phyloP scores from a whole-genome alignment of 2,329 filamentous ascomycete genomes.

The Monosporascus sp. region DNA sequence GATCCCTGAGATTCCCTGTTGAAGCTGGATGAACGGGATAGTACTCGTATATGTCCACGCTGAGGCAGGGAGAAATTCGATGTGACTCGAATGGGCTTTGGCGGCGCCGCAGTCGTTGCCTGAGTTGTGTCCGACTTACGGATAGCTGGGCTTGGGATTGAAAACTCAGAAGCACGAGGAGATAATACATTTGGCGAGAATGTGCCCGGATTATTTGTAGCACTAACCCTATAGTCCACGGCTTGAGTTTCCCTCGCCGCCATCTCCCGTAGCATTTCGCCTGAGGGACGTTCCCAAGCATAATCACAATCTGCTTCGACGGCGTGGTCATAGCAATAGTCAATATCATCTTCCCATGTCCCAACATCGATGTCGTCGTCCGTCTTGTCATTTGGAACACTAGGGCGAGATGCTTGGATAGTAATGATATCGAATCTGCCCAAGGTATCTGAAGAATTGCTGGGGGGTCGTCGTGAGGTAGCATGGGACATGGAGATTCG shows the following conservation, averaged over 20 bases:
- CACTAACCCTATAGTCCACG: constrained; percentile 4
- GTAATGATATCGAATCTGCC: constrained; percentile 37
- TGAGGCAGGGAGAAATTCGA: constrained; percentile 49
- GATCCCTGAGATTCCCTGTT: constrained; percentile 52
- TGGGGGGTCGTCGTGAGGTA: constrained; percentile 28
- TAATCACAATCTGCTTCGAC: constrained; percentile 63
- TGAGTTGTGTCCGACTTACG: constrained; percentile 34
- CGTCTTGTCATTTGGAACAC: constrained; percentile 15
- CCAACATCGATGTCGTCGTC: constrained; percentile 31
- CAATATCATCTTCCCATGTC: constrained; percentile 65
- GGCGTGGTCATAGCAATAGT: constrained; percentile 66
- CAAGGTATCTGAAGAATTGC: constrained; percentile 48
- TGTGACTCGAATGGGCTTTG: constrained; percentile 27
- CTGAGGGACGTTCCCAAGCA: constrained; percentile 55
- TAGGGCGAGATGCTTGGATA: constrained; percentile 27
- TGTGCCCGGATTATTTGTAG: constrained; percentile 7
- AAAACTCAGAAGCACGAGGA: constrained; percentile 34
- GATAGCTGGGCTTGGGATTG: constrained; percentile 45
- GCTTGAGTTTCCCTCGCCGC: constrained; percentile 12
- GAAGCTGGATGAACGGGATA: constrained; percentile 48
- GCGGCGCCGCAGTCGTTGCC: constrained; percentile 42
- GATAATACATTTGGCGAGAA: constrained; percentile 19
- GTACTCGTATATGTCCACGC: constrained; percentile 31
- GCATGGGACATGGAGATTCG: constrained; percentile 32
- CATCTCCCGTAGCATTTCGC: constrained; percentile 36